phyloP scores from a whole-genome alignment of 495 filamentous ascomycete genomes.

The Letharia lupina region DNA sequence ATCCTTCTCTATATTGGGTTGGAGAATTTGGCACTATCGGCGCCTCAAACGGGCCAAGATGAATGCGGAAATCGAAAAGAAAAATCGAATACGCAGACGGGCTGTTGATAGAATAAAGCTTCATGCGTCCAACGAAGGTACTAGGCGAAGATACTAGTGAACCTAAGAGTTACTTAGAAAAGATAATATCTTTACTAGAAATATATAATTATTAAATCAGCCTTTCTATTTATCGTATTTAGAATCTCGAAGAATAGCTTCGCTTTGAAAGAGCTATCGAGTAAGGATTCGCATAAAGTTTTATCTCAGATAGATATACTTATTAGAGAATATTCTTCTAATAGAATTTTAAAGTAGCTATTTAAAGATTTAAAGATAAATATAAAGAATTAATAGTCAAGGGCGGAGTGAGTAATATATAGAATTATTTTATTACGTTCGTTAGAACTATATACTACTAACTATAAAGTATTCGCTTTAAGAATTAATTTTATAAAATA shows the following conservation, averaged over 20 bases:
- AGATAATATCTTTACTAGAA: background rate
- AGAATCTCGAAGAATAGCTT: no score
- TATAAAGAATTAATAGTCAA: no score
- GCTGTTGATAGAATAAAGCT: background rate
- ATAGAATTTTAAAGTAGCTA: no score
- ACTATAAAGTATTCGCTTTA: background rate
- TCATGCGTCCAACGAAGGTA: background rate
- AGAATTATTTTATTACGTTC: no score
- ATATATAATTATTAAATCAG: no score
- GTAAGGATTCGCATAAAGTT: no score
- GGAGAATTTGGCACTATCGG: slow-evolving; percentile 15
- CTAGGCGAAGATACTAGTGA: background rate
- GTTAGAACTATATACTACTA: background rate
- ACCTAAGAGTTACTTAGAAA: background rate
- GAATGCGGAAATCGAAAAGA: background rate
- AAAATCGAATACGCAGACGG: background rate
- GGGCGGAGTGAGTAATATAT: no score
- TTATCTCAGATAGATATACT: no score
- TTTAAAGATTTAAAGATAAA: no score
- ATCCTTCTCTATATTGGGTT: background rate
- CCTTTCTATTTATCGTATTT: no score
- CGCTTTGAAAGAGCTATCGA: no score
- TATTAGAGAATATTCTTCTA: no score
- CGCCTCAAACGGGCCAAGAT: background rate
- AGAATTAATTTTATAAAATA: background rate